These are phyloP conservation scores for Paxillus involutus DNA, from an alignment of 768 basidiomycete species.

Conservation along the genomic window DNA sequence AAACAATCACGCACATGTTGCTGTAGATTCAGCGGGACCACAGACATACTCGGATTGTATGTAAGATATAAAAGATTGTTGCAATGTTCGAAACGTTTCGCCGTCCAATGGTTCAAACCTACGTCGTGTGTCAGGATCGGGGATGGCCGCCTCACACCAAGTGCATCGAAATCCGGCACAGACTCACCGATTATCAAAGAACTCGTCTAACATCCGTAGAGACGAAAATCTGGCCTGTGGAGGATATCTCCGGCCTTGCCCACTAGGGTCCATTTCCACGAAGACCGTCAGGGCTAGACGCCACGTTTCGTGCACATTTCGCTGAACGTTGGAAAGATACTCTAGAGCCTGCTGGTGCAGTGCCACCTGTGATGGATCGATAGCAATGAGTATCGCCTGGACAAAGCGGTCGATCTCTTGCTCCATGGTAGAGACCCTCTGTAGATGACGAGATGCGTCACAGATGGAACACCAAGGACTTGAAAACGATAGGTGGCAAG, in stretches of 20 bases:
- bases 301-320: constrained; percentile 77
- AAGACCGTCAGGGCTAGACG: constrained; percentile 76
- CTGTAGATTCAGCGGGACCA: constrained; percentile 79
- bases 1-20: constrained; percentile 65
- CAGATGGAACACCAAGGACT: constrained; percentile 11
- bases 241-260: constrained; percentile 60
- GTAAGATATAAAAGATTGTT: constrained; percentile 77
- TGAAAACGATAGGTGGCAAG: not conserved
- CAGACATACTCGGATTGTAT: constrained; percentile 87
- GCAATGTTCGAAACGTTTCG: constrained; percentile 68
- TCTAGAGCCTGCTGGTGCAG: constrained; percentile 86
- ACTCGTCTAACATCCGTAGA: constrained; percentile 77
- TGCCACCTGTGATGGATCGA: constrained; percentile 67
- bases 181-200: constrained; percentile 78
- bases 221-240: constrained; percentile 79
- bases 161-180: not conserved
- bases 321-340: constrained; percentile 76
- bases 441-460: constrained; percentile 19
- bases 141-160: not conserved
- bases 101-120: constrained; percentile 70
- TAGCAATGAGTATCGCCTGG: constrained; percentile 86
- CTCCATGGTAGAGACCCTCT: constrained; percentile 49
- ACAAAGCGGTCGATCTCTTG: constrained; percentile 74
- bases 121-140: constrained; percentile 11
- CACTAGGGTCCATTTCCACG: constrained; percentile 57